A percentile compares a stretch with the other conserved stretches of the same genome.
These are phyloP conservation scores for Colletotrichum tropicicola DNA, from an alignment of 2,329 filamentous ascomycete genomes.

Conservation along the genomic window DNA sequence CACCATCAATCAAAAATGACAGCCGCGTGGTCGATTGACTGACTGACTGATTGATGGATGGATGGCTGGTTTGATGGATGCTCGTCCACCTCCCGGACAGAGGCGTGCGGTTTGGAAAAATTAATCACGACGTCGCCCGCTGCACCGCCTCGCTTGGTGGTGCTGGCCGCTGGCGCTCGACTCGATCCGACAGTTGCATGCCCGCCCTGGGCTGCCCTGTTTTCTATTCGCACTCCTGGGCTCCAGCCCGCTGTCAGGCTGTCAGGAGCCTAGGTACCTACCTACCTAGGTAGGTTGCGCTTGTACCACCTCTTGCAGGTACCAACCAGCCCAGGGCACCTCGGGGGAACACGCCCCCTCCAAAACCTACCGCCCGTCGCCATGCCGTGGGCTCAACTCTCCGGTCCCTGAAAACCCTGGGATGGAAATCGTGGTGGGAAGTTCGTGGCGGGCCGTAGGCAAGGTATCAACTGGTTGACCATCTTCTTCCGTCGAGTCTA, in stretches of 20 bases:
- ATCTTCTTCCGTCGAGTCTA: too few relatives aligned
- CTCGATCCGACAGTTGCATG: slow-evolving; percentile 1
- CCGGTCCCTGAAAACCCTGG: slow-evolving; percentile 2
- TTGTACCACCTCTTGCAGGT: slow-evolving; percentile 24
- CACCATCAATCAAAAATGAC: not conserved
- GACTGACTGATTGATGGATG: not conserved
- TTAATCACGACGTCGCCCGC: not conserved
- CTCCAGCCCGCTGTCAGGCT: slow-evolving; percentile 9
- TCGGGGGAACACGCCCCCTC: slow-evolving; percentile 21
- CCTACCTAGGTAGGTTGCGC: not conserved
- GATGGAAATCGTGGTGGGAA: not conserved
- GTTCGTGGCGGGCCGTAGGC: too few relatives aligned
- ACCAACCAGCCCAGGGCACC: not conserved
- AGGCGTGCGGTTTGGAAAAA: slow-evolving; percentile 13
- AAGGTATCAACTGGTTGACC: too few relatives aligned
- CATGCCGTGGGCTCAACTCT: slow-evolving; percentile 2
- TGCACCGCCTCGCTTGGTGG: not conserved
- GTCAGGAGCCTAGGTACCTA: not conserved
- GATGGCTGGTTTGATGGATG: too few relatives aligned
- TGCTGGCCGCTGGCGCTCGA: not conserved
- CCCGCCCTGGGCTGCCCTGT: too few relatives aligned
- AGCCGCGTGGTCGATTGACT: not conserved
- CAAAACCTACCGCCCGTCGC: not conserved
- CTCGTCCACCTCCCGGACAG: slow-evolving; percentile 12
- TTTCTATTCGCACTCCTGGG: slow-evolving; percentile 22